phyloP scores from a whole-genome alignment of 2,329 filamentous ascomycete genomes.

The Phialophora chinensis region DNA sequence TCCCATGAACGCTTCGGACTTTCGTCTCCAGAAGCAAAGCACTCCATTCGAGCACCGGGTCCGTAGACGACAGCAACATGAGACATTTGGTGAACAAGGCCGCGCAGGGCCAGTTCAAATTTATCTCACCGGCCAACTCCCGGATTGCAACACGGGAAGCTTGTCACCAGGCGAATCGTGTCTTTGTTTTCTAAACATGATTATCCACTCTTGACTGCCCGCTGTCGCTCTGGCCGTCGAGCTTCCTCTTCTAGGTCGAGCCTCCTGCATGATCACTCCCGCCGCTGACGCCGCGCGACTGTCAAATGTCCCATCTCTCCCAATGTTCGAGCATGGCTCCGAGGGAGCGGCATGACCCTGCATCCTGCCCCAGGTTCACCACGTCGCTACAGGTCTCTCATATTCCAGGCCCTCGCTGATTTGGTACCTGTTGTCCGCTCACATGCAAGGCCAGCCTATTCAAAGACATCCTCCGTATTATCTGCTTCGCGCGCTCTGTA shows the following conservation, averaged over 20 bases:
- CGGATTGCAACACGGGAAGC: slow-evolving; percentile 8
- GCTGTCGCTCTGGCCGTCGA: background rate
- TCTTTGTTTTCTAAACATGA: slow-evolving; percentile 12
- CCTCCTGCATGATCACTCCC: background rate
- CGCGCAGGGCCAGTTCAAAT: background rate
- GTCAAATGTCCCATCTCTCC: background rate
- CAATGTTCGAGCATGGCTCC: background rate
- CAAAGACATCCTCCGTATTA: slow-evolving; percentile 6
- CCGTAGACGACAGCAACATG: background rate
- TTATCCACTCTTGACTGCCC: slow-evolving; percentile 4
- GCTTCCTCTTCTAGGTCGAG: slow-evolving; percentile 7
- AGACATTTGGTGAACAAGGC: background rate
- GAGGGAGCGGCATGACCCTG: slow-evolving; percentile 6
- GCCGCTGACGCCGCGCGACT: background rate
- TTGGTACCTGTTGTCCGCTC: slow-evolving; percentile 5
- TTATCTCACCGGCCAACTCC: slow-evolving; percentile 31
- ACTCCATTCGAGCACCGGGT: slow-evolving; percentile 7
- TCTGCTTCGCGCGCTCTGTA: background rate
- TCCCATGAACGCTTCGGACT: background rate
- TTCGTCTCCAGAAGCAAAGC: background rate
- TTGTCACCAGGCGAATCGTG: background rate
- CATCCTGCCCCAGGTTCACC: background rate
- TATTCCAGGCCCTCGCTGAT: background rate
- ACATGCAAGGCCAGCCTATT: slow-evolving; percentile 2
- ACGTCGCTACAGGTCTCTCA: background rate